Percentiles rank a stretch among this genome's conserved stretches.
These are phyloP conservation scores for Tetraselmis striata DNA, from an alignment of 139 green algal species.

Conservation along the genomic window DNA sequence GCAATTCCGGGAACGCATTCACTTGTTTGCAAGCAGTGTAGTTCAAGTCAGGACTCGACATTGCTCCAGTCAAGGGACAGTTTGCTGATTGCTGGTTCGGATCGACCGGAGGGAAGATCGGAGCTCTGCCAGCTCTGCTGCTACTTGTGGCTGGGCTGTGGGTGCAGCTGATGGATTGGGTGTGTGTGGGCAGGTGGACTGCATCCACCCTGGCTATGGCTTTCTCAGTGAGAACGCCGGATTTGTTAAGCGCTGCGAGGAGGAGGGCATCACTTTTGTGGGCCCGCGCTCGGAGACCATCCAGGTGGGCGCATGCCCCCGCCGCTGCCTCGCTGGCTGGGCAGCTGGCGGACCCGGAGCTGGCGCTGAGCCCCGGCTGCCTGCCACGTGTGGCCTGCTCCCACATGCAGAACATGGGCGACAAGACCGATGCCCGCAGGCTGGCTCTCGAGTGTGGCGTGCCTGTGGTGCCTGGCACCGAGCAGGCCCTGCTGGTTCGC, in stretches of 20 bases:
- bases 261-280: slow-evolving; percentile 84
- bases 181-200: slow-evolving; percentile 65
- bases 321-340: neutral
- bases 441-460: slow-evolving; percentile 72
- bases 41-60: too few relatives aligned
- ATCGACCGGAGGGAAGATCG: too few relatives aligned
- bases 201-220: slow-evolving; percentile 86
- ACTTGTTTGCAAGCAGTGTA: too few relatives aligned
- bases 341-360: too few relatives aligned
- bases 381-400: too few relatives aligned
- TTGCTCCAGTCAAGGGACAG: too few relatives aligned
- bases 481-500: slow-evolving; percentile 43
- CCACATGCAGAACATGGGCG: slow-evolving; percentile 83
- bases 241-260: slow-evolving; percentile 79
- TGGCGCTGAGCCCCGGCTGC: too few relatives aligned
- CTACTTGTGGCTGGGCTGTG: too few relatives aligned
- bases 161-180: too few relatives aligned
- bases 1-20: too few relatives aligned
- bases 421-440: slow-evolving; percentile 73
- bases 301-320: slow-evolving; percentile 31
- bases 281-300: slow-evolving; percentile 79
- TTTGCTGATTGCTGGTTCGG: too few relatives aligned
- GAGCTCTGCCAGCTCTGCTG: too few relatives aligned
- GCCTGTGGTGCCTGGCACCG: slow-evolving; percentile 80
- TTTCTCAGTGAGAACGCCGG: slow-evolving; percentile 81